Evolutionary conservation across 495 filamentous ascomycete species (phyloP), one percentile per base, ranked within the genome.

Genomic region (Mycothermus thermophilus): DNA sequence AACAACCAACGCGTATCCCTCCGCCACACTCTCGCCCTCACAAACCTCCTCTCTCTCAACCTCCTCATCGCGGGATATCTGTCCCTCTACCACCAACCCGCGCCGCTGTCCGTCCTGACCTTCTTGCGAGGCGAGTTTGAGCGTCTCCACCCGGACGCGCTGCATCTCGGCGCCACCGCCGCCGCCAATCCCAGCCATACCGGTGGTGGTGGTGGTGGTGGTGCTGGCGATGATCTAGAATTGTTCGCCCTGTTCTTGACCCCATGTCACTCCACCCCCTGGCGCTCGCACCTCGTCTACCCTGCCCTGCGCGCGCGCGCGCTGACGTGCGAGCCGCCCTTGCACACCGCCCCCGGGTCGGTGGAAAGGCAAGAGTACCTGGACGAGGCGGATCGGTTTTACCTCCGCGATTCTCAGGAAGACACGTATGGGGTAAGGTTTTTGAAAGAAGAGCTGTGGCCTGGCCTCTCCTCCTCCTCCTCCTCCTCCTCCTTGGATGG

Each of bases 261-360:
- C 69, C 90, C 92, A 11, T 97, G 90, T 58, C 92, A 97, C 63
- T 81, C 80, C 44, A 95, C 87, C 7, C 88, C 90, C n/a, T 97
- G 90, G 92, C 80, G 84, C 38, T 82, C 78, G 5, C 83, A 87
- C 49, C 68, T 96, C 21, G 65, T 87, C 25, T 69, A 83, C 46
- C 71, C 83, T 1, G 58, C 60, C 28, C 75, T 93, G 18, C 59
- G 75, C 36, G 84, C 85, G 3, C 87, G 88, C 73, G 88, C 90
- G 0, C 64, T 96, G 8, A 79, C 79, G 7, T 97, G 90, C 56
- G 86, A 95, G 43, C 90, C 92, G 11, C 90, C 92, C 0, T 46
- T 97, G 30, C 56, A 73, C 31, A 62, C 85, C 3, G 46, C 47
- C 8, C 57, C 59, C n/a, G 37, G 48, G 16, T 67, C 63, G 6